Percentiles rank a stretch among this genome's conserved stretches.
These are phyloP conservation scores for Trichoderma koningii DNA, from an alignment of 2,329 filamentous ascomycete genomes.

Conservation along the genomic window DNA sequence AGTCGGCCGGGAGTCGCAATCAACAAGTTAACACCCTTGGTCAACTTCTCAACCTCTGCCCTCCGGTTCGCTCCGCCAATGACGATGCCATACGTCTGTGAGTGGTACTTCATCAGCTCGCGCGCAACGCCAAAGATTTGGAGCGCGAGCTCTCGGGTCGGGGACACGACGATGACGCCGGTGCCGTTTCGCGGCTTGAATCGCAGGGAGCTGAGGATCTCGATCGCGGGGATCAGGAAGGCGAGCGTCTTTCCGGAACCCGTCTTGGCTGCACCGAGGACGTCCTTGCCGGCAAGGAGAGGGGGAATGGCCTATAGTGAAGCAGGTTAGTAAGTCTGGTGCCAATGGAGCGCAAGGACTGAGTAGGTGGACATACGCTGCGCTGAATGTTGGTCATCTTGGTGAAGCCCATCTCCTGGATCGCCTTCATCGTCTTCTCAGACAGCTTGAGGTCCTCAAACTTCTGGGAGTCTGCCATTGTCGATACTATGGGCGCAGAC, in stretches of 20 bases:
- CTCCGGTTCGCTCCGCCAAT: constrained; percentile 91
- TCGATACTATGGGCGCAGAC: constrained; percentile 52
- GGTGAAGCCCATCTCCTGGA: constrained; percentile 87
- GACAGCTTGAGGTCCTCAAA: constrained; percentile 85
- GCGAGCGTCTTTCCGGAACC: constrained; percentile 94
- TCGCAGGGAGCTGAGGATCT: constrained; percentile 84
- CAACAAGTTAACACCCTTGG: constrained; percentile 90
- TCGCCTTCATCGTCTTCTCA: constrained; percentile 84
- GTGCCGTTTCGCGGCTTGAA: constrained; percentile 96
- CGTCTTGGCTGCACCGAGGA: constrained; percentile 93
- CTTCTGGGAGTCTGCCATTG: constrained; percentile 64
- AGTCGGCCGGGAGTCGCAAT: constrained; percentile 92
- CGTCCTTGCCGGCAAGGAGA: constrained; percentile 83
- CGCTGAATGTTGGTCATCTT: constrained; percentile 96
- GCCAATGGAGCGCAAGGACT: neutral
- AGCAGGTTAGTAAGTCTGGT: neutral
- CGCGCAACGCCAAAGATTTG: constrained; percentile 92
- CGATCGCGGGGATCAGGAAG: constrained; percentile 90
- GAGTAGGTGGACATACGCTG: constrained; percentile 43
- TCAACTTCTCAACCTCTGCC: constrained; percentile 90
- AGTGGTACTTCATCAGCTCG: constrained; percentile 90
- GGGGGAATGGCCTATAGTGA: constrained; percentile 70
- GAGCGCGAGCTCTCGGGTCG: constrained; percentile 69
- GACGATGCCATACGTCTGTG: constrained; percentile 91
- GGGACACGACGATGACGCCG: constrained; percentile 84